Evolutionary conservation across 2,329 filamentous ascomycete genomes (phyloP).

Genomic region (Ascochyta pisi): DNA sequence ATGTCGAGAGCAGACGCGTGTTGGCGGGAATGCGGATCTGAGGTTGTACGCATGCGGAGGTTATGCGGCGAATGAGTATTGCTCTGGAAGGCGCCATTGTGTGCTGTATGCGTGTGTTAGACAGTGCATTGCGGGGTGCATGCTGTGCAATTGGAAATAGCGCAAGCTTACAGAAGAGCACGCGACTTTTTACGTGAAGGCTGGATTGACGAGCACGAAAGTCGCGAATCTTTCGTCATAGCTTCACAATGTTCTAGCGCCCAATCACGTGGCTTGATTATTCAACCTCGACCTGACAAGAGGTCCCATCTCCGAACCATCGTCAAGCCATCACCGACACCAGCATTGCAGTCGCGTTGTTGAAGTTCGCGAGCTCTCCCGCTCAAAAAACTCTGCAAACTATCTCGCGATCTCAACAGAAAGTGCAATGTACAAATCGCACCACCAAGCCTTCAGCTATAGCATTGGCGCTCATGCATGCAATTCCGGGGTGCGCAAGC

Average conservation of each 20-base stretch:
- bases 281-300: not conserved
- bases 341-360: not conserved
- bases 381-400: not conserved
- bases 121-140: constrained; percentile 16
- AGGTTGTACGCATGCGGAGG: constrained; percentile 25
- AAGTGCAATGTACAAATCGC: constrained; percentile 16
- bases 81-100: constrained; percentile 48
- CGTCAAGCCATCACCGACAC: constrained; percentile 10
- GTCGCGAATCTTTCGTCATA: constrained; percentile 39
- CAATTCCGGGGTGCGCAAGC: constrained; percentile 9
- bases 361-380: not conserved
- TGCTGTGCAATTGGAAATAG: not conserved
- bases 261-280: constrained; percentile 41
- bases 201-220: constrained; percentile 16
- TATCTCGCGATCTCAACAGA: constrained; percentile 28
- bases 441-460: not conserved
- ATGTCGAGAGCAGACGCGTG: constrained; percentile 28
- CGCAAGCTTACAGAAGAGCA: constrained; percentile 20
- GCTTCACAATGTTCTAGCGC: constrained; percentile 30
- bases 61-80: constrained; percentile 29
- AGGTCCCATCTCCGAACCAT: constrained; percentile 7
- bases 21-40: constrained; percentile 18
- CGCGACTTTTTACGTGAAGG: constrained; percentile 20
- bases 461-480: constrained; percentile 8
- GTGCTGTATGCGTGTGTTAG: constrained; percentile 15